Conservation (phyloP, 2,329 filamentous ascomycete genomes). For the Alternaria sp. region DNA sequence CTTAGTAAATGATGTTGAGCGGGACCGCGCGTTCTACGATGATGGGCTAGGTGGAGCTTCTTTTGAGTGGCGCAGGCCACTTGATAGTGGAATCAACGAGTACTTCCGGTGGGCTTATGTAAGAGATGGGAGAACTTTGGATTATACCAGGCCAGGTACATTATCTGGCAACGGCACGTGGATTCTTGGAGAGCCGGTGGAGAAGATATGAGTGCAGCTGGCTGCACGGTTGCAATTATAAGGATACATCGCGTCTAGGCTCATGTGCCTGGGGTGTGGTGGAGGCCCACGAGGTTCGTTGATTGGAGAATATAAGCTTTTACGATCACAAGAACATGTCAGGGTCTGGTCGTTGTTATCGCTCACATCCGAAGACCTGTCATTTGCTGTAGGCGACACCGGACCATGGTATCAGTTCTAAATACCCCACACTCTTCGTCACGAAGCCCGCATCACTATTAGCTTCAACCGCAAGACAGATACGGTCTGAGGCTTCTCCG, state of each 20-base stretch:
- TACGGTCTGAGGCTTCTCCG: not conserved
- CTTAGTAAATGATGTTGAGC: conserved; percentile 83
- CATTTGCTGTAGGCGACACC: not conserved
- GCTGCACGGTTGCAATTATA: not conserved
- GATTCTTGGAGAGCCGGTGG: conserved; percentile 27
- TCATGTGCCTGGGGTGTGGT: not conserved
- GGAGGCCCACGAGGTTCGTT: not conserved
- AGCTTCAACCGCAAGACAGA: not conserved
- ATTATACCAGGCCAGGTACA: conserved; percentile 40
- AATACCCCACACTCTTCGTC: not conserved
- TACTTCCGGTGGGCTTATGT: conserved; percentile 47
- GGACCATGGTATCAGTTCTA: conserved; percentile 2
- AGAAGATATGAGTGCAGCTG: conserved; percentile 19
- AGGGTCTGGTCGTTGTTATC: not conserved
- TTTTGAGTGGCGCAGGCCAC: conserved; percentile 52
- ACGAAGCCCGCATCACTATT: not conserved
- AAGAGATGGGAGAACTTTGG: conserved; percentile 32
- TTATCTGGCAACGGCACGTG: conserved; percentile 38
- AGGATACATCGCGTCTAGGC: not conserved
- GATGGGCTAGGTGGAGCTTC: conserved; percentile 13
- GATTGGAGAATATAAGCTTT: not conserved
- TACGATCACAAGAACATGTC: not conserved
- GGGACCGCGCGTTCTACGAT: conserved; percentile 48
- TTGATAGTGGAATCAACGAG: conserved; percentile 28
- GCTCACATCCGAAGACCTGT: not conserved